Evolutionary conservation across 2,329 filamentous ascomycete species (phyloP), one percentile per base, ranked within the genome.

Genomic region (Sclerotiophoma versabilis): DNA sequence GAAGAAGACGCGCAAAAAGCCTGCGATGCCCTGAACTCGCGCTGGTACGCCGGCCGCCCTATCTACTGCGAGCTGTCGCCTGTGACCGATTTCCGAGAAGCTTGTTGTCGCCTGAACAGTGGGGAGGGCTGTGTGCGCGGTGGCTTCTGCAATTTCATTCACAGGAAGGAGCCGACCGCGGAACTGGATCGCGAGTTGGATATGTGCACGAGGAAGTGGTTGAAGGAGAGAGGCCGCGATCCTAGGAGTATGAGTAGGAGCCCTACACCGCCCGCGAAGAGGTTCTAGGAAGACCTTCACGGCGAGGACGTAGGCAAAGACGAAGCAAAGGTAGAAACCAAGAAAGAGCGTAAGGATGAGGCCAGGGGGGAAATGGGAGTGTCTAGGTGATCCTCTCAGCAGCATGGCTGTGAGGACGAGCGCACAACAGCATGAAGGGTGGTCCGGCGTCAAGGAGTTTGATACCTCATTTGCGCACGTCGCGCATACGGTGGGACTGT

Each of bases 71-170:
- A 99, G 79, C 82, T 99, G 51, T 93, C 88, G 47, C 95, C 95
- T 66, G 95, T 99, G 51, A 99, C 95, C 61, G 95, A 99, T 79
- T 99, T 99, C 78, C 85, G 95, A 74, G 95, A 99, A 81, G 95
- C 95, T 15, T 99, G 95, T 76, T 99, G 95, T 79, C 86, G 95
- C 49, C 83, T 98, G 22, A 99, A 99, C 73, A 90, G 86, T 32
- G 95, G 95, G 59, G 95, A 98, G 77, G 95, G 95, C 37, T 99
- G 95, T 77, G 92, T 96, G 36, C 85, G 95, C 62, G 95, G 93
- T 59, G 95, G 95, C 26, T 98, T 98, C 81, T 99, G 95, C 84
- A 99, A 99, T 77, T 99, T 99, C 77, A 99, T 99, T 63, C 95
- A 99, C 76, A 86, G 95, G 72, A 99, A 99, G 82, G 95, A 98